Conservation (phyloP, 352 stramenopile species). For the Phytophthora meadii region DNA sequence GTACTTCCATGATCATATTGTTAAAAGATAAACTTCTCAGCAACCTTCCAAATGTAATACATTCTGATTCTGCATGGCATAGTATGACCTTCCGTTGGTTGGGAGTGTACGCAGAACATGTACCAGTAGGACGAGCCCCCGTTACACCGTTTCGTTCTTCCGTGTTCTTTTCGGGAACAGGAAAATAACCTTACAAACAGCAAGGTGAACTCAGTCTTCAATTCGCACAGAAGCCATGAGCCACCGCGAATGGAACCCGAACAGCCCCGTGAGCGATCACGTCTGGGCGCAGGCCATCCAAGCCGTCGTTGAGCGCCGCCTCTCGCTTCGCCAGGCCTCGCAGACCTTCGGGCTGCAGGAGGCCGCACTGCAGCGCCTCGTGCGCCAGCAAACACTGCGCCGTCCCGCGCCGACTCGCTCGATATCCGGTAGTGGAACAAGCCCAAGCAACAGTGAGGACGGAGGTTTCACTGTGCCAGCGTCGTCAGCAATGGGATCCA, state of each 20-base stretch:
- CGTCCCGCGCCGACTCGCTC: neutral
- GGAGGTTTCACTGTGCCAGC: conserved; percentile 7
- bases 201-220: neutral
- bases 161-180: conserved; percentile 6
- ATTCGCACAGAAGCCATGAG: conserved; percentile 6
- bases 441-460: conserved; percentile 14
- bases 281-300: conserved; percentile 73
- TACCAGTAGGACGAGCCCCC: neutral
- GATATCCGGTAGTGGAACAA: neutral
- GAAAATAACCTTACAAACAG: neutral
- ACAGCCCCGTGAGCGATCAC: conserved; percentile 43
- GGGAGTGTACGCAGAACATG: conserved; percentile 2
- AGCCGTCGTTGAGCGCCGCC: conserved; percentile 68
- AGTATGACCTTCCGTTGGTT: neutral
- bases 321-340: conserved; percentile 61
- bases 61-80: too few relatives aligned
- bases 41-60: too few relatives aligned
- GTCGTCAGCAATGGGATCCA: conserved; percentile 1
- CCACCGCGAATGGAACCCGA: conserved; percentile 14
- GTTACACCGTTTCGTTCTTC: conserved; percentile 27
- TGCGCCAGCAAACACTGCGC: conserved; percentile 43
- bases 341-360: conserved; percentile 74
- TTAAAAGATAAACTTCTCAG: too few relatives aligned
- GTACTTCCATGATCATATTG: too few relatives aligned
- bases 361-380: conserved; percentile 67